phyloP scores from a whole-genome alignment of 306 rosid species.

The Lotus japonicus region DNA sequence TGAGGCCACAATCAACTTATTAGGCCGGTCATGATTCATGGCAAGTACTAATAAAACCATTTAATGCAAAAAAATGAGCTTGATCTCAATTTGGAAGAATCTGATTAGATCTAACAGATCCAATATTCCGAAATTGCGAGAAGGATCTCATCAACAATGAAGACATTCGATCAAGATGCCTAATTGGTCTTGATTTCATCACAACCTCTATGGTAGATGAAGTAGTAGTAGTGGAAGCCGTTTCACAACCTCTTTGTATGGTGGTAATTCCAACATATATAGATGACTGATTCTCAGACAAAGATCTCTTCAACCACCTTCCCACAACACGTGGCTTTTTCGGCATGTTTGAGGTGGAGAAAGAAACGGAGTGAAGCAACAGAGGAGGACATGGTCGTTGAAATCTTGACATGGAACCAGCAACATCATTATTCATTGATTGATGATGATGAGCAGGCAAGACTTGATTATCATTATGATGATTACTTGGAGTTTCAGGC shows the following conservation, averaged over 20 bases:
- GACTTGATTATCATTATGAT: too few species aligned
- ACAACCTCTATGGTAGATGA: neutral
- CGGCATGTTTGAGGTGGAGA: neutral
- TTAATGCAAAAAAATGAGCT: neutral
- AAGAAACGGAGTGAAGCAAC: conserved; percentile 22
- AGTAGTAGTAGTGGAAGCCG: neutral
- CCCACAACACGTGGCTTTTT: neutral
- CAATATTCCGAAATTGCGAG: conserved; percentile 8
- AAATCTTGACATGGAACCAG: neutral
- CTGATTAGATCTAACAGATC: neutral
- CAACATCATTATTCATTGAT: neutral
- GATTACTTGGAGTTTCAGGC: too few species aligned
- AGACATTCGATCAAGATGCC: too few species aligned
- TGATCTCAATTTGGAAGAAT: conserved; percentile 18
- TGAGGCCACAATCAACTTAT: neutral
- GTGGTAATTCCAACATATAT: conserved; percentile 5
- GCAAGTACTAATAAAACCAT: neutral
- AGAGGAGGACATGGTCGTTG: neutral
- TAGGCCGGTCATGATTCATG: neutral
- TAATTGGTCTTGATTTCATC: conserved; percentile 3
- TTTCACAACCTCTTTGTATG: conserved; percentile 18
- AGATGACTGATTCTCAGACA: conserved; percentile 34
- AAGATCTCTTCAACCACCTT: conserved; percentile 36
- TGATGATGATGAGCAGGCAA: neutral
- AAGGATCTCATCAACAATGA: too few species aligned